Evolutionary conservation across 179 eudicot species (phyloP).

Genomic region (Drosera spatulata): DNA sequence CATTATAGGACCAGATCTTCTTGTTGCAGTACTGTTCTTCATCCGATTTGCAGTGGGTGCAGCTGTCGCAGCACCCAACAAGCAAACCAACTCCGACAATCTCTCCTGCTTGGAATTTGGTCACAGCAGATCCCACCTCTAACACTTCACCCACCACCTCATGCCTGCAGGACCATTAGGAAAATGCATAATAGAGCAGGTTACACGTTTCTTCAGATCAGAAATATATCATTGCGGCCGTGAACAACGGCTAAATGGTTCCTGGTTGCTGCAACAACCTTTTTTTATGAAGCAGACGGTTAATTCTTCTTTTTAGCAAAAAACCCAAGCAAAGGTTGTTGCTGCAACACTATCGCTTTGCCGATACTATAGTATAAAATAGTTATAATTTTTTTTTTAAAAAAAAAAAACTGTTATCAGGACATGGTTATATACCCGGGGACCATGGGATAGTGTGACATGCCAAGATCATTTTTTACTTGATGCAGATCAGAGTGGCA

Average conservation of each 20-base stretch:
- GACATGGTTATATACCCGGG: slow-evolving; percentile 46
- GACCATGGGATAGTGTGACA: slow-evolving; percentile 92
- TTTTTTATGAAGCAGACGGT: no score
- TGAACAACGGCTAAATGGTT: no score
- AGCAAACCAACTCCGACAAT: slow-evolving; percentile 67
- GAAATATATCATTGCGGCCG: no score
- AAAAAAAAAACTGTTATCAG: neutral
- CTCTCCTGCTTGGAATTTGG: slow-evolving; percentile 63
- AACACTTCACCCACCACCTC: slow-evolving; percentile 90
- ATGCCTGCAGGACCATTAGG: slow-evolving; percentile 32
- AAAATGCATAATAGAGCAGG: no score
- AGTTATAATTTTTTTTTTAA: no score
- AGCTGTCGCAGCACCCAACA: slow-evolving; percentile 66
- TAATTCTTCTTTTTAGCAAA: no score
- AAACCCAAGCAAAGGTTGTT: no score
- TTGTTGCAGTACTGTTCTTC: slow-evolving; percentile 90
- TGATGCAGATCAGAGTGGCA: slow-evolving; percentile 93
- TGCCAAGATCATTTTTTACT: slow-evolving; percentile 76
- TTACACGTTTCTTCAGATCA: no score
- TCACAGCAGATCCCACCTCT: slow-evolving; percentile 85
- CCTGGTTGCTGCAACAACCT: no score
- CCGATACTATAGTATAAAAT: no score
- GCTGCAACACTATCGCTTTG: no score
- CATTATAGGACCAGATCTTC: slow-evolving; percentile 90
- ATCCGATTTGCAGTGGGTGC: slow-evolving; percentile 62